Conservation (phyloP, 2,329 filamentous ascomycete species). For the Venturia nashicola region DNA sequence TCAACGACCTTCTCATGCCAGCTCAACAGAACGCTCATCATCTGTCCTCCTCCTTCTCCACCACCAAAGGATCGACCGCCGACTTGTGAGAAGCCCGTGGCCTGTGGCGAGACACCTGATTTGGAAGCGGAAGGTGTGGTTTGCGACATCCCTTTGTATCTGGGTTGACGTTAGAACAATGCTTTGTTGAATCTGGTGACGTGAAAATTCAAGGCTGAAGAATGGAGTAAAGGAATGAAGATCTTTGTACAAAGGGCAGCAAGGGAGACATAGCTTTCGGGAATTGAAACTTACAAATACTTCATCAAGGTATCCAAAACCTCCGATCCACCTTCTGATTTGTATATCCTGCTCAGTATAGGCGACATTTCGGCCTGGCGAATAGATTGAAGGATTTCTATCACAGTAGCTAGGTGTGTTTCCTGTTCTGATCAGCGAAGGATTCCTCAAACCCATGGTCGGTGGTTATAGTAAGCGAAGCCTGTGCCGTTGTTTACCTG, state of each 20-base stretch:
- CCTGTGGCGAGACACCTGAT: constrained; percentile 53
- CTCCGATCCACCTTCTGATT: constrained; percentile 67
- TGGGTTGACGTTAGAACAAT: constrained; percentile 21
- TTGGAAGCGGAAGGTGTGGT: constrained; percentile 18
- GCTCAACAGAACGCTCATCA: constrained; percentile 92
- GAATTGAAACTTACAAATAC: constrained; percentile 59
- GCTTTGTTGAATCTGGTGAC: neutral
- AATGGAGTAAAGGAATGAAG: neutral
- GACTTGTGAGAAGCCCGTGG: constrained; percentile 77
- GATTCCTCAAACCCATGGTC: neutral
- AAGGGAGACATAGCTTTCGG: neutral
- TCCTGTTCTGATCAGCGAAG: constrained; percentile 41
- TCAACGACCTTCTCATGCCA: constrained; percentile 99
- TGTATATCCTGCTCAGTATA: constrained; percentile 70
- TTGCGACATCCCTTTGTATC: constrained; percentile 78
- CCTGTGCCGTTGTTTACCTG: neutral
- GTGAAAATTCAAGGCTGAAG: neutral
- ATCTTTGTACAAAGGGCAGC: neutral
- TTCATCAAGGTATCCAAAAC: constrained; percentile 92
- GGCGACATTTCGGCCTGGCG: constrained; percentile 92
- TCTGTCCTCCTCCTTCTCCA: constrained; percentile 62
- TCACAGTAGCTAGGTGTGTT: constrained; percentile 72
- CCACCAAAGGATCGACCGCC: constrained; percentile 36
- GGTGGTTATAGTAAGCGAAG: neutral
- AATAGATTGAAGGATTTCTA: constrained; percentile 91